Evolutionary conservation across 371 early-diverging fungal species (phyloP).

Genomic region (Syncephalis plumigaleata): DNA sequence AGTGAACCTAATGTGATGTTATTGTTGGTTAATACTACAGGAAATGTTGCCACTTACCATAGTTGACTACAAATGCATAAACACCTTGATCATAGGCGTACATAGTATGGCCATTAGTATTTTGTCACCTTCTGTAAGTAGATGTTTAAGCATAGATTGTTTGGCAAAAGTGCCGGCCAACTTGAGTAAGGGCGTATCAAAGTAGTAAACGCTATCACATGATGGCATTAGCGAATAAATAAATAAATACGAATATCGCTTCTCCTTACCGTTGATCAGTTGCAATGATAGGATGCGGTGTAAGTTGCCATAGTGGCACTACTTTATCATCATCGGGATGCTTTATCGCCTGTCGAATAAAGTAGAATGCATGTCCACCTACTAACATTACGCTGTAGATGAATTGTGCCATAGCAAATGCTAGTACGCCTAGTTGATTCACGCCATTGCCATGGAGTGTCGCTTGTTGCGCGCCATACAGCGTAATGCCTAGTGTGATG

Average conservation of each 20-base stretch:
- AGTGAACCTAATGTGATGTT: constrained; percentile 45
- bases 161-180: constrained; percentile 60
- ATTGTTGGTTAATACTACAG: not conserved
- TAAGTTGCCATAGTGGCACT: constrained; percentile 1
- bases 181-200: constrained; percentile 33
- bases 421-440: constrained; percentile 38
- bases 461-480: constrained; percentile 20
- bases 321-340: not conserved
- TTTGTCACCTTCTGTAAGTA: constrained; percentile 91
- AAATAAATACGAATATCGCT: not conserved
- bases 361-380: constrained; percentile 26
- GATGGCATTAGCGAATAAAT: constrained; percentile 1
- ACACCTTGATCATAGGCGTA: constrained; percentile 45
- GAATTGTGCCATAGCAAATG: constrained; percentile 63
- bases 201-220: constrained; percentile 17
- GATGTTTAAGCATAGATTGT: constrained; percentile 78
- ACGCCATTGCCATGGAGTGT: constrained; percentile 5
- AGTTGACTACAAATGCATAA: constrained; percentile 71
- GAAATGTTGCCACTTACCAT: constrained; percentile 30
- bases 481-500: constrained; percentile 36
- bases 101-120: constrained; percentile 56
- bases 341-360: constrained; percentile 2
- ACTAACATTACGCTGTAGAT: constrained; percentile 35
- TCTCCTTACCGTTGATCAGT: not conserved
- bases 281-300: not conserved